Percentiles rank a stretch among this genome's conserved stretches.
Evolutionary conservation across 495 filamentous ascomycete genomes (phyloP).

Genomic region (Penicillium argentinense): DNA sequence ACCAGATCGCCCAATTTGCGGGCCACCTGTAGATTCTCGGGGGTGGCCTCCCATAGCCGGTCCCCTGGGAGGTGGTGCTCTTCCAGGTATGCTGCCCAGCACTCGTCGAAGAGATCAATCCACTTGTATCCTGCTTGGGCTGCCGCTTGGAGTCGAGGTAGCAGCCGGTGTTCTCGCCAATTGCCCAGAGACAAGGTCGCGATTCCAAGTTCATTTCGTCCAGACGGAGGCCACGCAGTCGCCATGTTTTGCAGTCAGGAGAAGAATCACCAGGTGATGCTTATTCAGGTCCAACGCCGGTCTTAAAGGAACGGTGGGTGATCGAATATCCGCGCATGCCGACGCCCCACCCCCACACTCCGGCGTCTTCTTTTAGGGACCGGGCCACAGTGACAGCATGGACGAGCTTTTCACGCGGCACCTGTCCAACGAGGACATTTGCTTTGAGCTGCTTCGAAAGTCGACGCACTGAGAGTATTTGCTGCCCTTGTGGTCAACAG

Average conservation of each 20-base stretch:
- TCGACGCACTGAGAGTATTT: no score
- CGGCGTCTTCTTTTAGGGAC: slow-evolving; percentile 5
- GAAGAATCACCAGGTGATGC: not conserved
- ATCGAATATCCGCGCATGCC: slow-evolving; percentile 18
- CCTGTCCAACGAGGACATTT: no score
- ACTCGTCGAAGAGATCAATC: slow-evolving; percentile 41
- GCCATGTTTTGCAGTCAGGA: slow-evolving; percentile 8
- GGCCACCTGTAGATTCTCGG: slow-evolving; percentile 26
- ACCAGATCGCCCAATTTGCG: slow-evolving; percentile 29
- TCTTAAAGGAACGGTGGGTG: slow-evolving; percentile 11
- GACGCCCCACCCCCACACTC: slow-evolving; percentile 8
- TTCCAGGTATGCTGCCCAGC: slow-evolving; percentile 36
- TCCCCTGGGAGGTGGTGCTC: slow-evolving; percentile 25
- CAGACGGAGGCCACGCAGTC: slow-evolving; percentile 13
- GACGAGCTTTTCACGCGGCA: no score
- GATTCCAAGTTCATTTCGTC: slow-evolving; percentile 25
- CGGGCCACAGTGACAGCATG: no score
- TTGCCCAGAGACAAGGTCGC: slow-evolving; percentile 37
- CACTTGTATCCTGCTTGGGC: slow-evolving; percentile 31
- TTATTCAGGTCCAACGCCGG: not conserved
- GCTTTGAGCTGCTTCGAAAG: no score
- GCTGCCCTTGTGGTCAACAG: no score
- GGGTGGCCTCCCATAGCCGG: slow-evolving; percentile 30
- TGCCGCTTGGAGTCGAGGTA: slow-evolving; percentile 29
- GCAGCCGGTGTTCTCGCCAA: slow-evolving; percentile 25